phyloP scores from a whole-genome alignment of 805 yeast species.

The Torulaspora franciscae region DNA sequence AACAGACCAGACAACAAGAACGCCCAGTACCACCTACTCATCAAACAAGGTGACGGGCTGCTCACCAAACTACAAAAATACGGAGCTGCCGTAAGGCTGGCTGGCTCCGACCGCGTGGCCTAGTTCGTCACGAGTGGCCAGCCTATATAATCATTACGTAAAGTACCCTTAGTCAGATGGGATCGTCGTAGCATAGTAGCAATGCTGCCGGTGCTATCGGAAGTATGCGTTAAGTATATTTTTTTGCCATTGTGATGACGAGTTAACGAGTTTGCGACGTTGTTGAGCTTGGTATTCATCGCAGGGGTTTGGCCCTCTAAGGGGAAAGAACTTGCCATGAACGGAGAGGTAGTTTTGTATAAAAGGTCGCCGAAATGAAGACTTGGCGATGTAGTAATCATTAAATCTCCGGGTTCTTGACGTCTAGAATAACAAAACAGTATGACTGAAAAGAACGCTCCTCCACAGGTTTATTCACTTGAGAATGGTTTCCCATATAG shows the following conservation, averaged over 20 bases:
- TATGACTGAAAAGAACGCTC: constrained; percentile 5
- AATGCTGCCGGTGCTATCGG: background rate
- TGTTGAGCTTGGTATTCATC: background rate
- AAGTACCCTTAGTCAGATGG: background rate
- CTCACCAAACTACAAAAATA: constrained; percentile 93
- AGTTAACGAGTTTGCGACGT: background rate
- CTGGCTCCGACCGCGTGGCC: constrained; percentile 75
- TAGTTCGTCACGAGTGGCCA: background rate
- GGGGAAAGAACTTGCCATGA: background rate
- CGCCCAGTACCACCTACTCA: constrained; percentile 80
- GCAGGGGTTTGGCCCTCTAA: background rate
- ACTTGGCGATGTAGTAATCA: background rate
- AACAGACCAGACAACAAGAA: constrained; percentile 96
- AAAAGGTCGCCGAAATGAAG: background rate
- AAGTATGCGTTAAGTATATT: background rate
- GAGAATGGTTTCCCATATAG: constrained; percentile 52
- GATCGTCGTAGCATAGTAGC: no score
- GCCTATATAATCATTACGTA: no score
- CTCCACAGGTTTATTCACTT: constrained; percentile 35
- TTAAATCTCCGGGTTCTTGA: background rate
- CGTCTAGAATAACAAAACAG: background rate
- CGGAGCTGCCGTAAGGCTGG: constrained; percentile 93
- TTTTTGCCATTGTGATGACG: background rate
- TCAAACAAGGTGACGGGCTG: constrained; percentile 88
- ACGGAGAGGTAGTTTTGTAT: background rate